A percentile compares a stretch with the other conserved stretches of the same genome.
Evolutionary conservation across 257 asterid genomes (phyloP).

Genomic region (Datura wrightii): DNA sequence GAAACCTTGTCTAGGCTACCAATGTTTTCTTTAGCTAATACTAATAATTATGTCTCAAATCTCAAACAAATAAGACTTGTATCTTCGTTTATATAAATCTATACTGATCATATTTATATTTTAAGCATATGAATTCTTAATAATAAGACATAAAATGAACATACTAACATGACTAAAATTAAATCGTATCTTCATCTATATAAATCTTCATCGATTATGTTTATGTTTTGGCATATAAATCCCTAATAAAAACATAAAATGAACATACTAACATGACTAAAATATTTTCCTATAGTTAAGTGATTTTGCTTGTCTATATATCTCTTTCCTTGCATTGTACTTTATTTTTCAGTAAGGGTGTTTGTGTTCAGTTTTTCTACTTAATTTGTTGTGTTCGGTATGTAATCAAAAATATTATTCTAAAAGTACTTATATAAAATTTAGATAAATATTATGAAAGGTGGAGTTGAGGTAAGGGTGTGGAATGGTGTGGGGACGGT

Average conservation of each 20-base stretch:
- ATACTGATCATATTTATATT: neutral
- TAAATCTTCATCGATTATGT: no score
- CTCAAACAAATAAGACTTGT: neutral
- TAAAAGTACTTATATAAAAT: no score
- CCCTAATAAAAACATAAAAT: neutral
- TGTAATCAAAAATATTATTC: no score
- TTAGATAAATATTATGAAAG: no score
- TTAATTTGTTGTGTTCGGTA: no score
- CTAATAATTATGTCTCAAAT: neutral
- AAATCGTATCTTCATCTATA: neutral
- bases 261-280: neutral
- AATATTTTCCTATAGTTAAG: neutral
- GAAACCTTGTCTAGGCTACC: constrained; percentile 31
- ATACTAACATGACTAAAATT: neutral
- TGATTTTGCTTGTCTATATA: neutral
- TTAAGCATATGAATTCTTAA: neutral
- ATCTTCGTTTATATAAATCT: neutral
- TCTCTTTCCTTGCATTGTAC: neutral
- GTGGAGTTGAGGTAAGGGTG: no score
- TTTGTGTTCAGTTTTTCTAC: no score
- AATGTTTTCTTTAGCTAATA: neutral
- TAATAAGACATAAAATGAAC: neutral
- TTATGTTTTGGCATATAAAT: neutral
- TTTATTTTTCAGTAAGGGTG: neutral
- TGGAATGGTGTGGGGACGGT: no score